These are phyloP conservation scores for Suhomyces anneliseae DNA, from an alignment of 1,139 yeast species.

Conservation along the genomic window DNA sequence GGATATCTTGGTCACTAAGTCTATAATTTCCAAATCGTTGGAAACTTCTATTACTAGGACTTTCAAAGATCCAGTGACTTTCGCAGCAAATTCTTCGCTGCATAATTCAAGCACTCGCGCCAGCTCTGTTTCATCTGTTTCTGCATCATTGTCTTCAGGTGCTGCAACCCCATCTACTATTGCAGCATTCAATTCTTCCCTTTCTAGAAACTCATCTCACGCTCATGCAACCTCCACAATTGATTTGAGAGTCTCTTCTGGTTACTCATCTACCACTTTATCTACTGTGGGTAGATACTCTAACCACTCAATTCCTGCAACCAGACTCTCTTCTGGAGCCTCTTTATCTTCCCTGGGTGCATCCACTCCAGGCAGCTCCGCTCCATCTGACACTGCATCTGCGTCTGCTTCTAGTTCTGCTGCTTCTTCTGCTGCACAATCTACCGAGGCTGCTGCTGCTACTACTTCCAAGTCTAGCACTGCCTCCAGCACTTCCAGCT, in stretches of 20 bases:
- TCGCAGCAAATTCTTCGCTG: neutral
- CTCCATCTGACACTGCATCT: slow-evolving; percentile 1
- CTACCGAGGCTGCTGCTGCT: neutral
- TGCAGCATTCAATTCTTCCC: neutral
- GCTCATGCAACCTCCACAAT: slow-evolving; percentile 8
- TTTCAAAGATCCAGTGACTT: slow-evolving; percentile 10
- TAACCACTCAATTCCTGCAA: neutral
- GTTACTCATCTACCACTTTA: neutral
- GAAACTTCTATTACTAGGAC: slow-evolving; percentile 11
- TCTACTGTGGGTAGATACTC: neutral
- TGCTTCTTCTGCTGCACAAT: neutral
- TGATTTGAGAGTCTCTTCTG: slow-evolving; percentile 12
- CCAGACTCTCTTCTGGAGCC: neutral
- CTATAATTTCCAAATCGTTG: slow-evolving; percentile 18
- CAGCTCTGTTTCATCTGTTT: no score
- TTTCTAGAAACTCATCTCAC: neutral
- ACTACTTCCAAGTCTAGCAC: neutral
- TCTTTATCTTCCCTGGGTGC: neutral
- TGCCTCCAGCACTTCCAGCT: neutral
- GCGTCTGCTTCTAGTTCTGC: neutral
- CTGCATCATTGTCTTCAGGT: neutral
- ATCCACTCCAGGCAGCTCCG: slow-evolving; percentile 1
- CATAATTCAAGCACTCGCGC: no score
- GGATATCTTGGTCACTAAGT: slow-evolving; percentile 30
- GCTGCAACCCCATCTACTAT: neutral